phyloP scores from a whole-genome alignment of 1,284 basidiomycete species.

The Chiua sp. region DNA sequence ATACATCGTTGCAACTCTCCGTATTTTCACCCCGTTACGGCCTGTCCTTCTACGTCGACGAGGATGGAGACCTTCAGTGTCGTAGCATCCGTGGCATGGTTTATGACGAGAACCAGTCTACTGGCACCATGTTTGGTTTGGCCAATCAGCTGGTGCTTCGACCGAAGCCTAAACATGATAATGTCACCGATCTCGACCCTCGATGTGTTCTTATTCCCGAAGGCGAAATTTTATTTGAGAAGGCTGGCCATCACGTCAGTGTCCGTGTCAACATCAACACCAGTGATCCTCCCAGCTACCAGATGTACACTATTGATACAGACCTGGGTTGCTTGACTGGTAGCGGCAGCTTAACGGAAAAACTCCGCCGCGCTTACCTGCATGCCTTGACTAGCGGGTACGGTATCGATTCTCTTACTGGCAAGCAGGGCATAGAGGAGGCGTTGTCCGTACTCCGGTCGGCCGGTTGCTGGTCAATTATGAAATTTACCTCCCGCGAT shows the following conservation, averaged over 20 bases:
- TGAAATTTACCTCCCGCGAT: conserved; percentile 36
- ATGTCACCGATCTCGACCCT: conserved; percentile 7
- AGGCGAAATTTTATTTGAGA: conserved; percentile 36
- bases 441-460: conserved; percentile 47
- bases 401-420: conserved; percentile 50
- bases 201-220: conserved; percentile 47
- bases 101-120: conserved; percentile 31
- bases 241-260: conserved; percentile 29
- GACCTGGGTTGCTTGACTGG: conserved; percentile 45
- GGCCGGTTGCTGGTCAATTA: conserved; percentile 46
- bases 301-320: conserved; percentile 46
- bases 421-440: conserved; percentile 51
- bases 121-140: conserved; percentile 37
- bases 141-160: conserved; percentile 46
- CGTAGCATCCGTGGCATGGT: conserved; percentile 25
- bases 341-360: conserved; percentile 39
- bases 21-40: conserved; percentile 47
- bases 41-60: conserved; percentile 39
- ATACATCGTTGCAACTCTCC: conserved; percentile 25
- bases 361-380: conserved; percentile 48
- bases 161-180: conserved; percentile 12
- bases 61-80: conserved; percentile 34
- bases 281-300: conserved; percentile 27
- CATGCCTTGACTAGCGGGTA: conserved; percentile 51
- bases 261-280: conserved; percentile 32